Conservation (phyloP, 257 asterid species). For the Leonotis leonurus region DNA sequence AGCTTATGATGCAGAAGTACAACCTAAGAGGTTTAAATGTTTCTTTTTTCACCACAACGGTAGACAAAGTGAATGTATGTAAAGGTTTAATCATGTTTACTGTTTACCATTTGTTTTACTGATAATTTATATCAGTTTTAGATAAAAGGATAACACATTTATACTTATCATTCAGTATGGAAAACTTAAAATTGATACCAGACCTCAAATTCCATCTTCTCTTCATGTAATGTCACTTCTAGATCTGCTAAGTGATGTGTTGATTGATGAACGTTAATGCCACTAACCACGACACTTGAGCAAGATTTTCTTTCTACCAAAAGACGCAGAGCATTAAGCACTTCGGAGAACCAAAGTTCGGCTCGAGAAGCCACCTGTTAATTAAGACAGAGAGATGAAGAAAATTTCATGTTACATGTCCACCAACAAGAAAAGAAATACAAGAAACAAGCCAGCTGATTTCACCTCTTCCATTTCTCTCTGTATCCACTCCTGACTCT, state of each 20-base stretch:
- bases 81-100: not conserved
- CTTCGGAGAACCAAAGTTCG: constrained; percentile 77
- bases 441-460: constrained; percentile 7
- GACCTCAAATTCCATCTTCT: constrained; percentile 82
- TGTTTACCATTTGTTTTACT: not conserved
- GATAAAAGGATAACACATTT: constrained; percentile 7
- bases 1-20: not conserved
- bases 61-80: not conserved
- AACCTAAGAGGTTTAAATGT: not conserved
- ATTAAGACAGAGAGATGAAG: constrained; percentile 8
- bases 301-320: constrained; percentile 46
- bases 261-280: constrained; percentile 36
- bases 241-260: constrained; percentile 53
- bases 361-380: constrained; percentile 62
- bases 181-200: constrained; percentile 15
- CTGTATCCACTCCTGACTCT: constrained; percentile 77
- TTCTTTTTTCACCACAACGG: constrained; percentile 4
- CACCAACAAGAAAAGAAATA: not conserved
- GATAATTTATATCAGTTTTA: not conserved
- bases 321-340: constrained; percentile 50
- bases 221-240: constrained; percentile 68
- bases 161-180: not conserved
- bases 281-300: constrained; percentile 15
- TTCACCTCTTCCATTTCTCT: constrained; percentile 64
- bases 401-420: constrained; percentile 2